Conservation (phyloP, 169 alveolate genomes). For the Plasmodium cynomolgi region DNA sequence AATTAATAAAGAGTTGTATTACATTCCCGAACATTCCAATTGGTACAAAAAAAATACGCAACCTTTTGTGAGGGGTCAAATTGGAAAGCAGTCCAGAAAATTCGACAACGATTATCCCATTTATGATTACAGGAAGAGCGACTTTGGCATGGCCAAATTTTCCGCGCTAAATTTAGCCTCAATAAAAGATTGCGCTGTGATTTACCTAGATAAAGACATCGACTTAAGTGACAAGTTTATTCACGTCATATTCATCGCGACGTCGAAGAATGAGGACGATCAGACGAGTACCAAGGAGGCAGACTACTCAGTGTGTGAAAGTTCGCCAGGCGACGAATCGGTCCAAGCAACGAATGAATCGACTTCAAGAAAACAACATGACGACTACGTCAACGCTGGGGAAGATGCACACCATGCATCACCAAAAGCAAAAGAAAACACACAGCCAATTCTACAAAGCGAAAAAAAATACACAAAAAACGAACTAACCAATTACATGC, state of each 20-base stretch:
- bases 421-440: not conserved
- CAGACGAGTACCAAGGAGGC: not conserved
- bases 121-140: conserved; percentile 82
- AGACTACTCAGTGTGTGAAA: conserved; percentile 23
- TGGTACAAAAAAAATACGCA: conserved; percentile 79
- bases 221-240: conserved; percentile 25
- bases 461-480: conserved; percentile 28
- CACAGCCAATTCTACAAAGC: not conserved
- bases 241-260: conserved; percentile 46
- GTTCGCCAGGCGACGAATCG: not conserved
- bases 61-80: conserved; percentile 80
- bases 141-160: conserved; percentile 84
- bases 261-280: conserved; percentile 62
- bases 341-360: not conserved
- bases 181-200: conserved; percentile 79
- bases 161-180: conserved; percentile 81
- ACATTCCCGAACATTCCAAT: conserved; percentile 81
- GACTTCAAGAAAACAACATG: not conserved
- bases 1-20: conserved; percentile 74
- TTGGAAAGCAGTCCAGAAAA: conserved; percentile 80
- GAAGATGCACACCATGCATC: not conserved
- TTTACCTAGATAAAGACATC: conserved; percentile 73
- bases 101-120: conserved; percentile 80
- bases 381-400: not conserved
- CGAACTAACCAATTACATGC: conserved; percentile 16